A percentile compares a stretch with the other conserved stretches of the same genome.
Conservation (phyloP, 495 filamentous ascomycete genomes). For the Beverwykella pulmonaria region DNA sequence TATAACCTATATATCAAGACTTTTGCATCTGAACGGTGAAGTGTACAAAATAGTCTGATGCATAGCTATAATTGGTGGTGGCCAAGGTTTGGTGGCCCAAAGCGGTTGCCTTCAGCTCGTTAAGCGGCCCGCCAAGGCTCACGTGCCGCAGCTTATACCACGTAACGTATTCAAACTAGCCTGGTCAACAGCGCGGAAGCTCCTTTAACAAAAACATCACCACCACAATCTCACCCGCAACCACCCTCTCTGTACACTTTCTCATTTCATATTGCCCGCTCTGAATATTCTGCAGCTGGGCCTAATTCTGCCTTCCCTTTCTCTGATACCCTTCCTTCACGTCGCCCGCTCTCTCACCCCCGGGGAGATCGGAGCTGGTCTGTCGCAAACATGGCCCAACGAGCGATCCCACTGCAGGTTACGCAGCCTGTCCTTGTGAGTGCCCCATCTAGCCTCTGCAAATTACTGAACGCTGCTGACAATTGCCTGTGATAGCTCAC, state of each 20-base stretch:
- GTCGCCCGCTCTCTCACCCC: constrained; percentile 14
- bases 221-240: constrained; percentile 15
- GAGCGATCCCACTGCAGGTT: constrained; percentile 32
- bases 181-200: constrained; percentile 8
- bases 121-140: neutral
- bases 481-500: constrained; percentile 58
- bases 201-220: constrained; percentile 34
- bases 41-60: too few species aligned
- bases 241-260: constrained; percentile 18
- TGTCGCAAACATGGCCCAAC: constrained; percentile 41
- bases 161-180: neutral
- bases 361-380: constrained; percentile 36
- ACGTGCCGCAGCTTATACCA: neutral
- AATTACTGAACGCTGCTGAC: constrained; percentile 12
- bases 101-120: too few species aligned
- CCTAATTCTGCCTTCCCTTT: constrained; percentile 28
- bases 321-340: constrained; percentile 21
- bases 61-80: too few species aligned
- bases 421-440: constrained; percentile 31
- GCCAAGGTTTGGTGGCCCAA: too few species aligned
- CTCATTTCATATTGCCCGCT: constrained; percentile 34
- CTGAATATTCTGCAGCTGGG: constrained; percentile 32
- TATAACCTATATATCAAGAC: too few species aligned
- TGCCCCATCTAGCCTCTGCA: neutral
- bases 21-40: too few species aligned